Conservation (phyloP, 176 grass and related monocot species). For the Phyllostachys edulis region DNA sequence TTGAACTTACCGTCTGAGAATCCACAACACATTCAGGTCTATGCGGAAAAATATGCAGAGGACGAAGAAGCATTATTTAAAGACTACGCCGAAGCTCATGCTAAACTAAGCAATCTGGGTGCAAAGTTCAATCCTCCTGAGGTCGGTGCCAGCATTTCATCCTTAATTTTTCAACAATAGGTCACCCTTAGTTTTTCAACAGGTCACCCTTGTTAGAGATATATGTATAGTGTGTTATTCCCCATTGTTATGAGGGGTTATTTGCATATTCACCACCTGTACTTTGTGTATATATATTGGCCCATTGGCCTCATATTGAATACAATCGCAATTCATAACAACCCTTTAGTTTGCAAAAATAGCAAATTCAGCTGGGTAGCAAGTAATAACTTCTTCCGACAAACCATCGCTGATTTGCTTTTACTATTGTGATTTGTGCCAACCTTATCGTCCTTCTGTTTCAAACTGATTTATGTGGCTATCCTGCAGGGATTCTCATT, state of each 20-base stretch:
- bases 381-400: background rate
- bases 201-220: no score
- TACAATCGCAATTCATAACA: no score
- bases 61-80: conserved; percentile 86
- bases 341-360: background rate
- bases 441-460: conserved; percentile 30
- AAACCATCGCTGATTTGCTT: background rate
- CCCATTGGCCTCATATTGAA: no score
- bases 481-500: conserved; percentile 70
- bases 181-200: background rate
- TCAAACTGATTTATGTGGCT: conserved; percentile 4
- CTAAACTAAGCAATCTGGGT: conserved; percentile 90
- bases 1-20: background rate
- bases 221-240: no score
- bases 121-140: conserved; percentile 74
- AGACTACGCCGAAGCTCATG: conserved; percentile 89
- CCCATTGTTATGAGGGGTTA: no score
- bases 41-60: conserved; percentile 75
- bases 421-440: background rate
- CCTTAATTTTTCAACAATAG: background rate
- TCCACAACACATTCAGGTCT: conserved; percentile 47
- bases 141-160: conserved; percentile 34
- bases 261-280: no score
- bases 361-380: background rate
- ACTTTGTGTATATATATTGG: no score